A percentile compares a stretch with the other conserved stretches of the same genome.
phyloP scores from a whole-genome alignment of 306 rosid genomes.

The Rubus idaeus region DNA sequence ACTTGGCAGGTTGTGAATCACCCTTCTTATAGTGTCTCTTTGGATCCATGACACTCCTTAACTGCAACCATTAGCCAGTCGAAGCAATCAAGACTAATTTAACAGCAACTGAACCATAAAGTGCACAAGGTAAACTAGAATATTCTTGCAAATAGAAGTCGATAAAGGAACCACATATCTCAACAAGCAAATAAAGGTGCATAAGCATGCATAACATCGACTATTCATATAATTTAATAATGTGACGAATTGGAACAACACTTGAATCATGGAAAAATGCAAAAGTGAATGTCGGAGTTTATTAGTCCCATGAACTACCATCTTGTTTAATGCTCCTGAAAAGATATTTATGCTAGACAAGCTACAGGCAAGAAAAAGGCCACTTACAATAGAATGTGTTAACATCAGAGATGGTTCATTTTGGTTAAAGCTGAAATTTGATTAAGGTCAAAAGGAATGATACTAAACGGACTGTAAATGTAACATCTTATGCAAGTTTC shows the following conservation, averaged over 20 bases:
- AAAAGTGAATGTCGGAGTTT: not conserved
- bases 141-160: not conserved
- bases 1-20: slow-evolving; percentile 61
- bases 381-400: not conserved
- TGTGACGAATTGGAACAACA: not conserved
- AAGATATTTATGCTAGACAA: not conserved
- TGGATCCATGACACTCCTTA: slow-evolving; percentile 79
- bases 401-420: not conserved
- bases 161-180: not conserved
- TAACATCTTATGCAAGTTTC: not conserved
- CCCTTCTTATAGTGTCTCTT: slow-evolving; percentile 86
- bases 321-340: not conserved
- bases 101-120: not conserved
- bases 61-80: slow-evolving; percentile 36
- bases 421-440: not conserved
- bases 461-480: not conserved
- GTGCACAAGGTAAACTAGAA: not conserved
- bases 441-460: not conserved
- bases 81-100: slow-evolving; percentile 12
- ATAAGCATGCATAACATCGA: not conserved
- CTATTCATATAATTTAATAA: not conserved
- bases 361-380: not conserved
- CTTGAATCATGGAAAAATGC: not conserved
- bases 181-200: not conserved
- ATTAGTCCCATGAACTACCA: not conserved